Base-by-base conservation (phyloP, 2,329 filamentous ascomycete species). In the Sclerotinia nivalis region DNA sequence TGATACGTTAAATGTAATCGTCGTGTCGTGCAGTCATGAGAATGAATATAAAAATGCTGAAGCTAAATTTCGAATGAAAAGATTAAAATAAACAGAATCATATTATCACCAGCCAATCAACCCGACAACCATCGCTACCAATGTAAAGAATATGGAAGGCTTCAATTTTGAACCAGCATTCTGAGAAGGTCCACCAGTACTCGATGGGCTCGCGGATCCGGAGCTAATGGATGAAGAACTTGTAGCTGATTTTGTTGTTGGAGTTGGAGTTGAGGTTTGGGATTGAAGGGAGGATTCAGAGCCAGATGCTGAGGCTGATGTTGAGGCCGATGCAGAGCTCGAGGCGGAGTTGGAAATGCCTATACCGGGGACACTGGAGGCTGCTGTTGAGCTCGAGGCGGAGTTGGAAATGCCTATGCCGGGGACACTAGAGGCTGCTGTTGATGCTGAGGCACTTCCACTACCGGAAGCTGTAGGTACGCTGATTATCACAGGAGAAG, bases 191-290 rank as follows among this genome's bases (percentile, higher is more conserved):
- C n/a, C 54, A 28, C n/a, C 54, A 22, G 65, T 60, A 2, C 28
- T 13, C 18, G 43, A 61, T n/a, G 37, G 6, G 20, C 54, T 61
- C 4, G 54, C 28, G 50, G 65, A 50, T 25, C 54, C 54, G 15
- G 54, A 68, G 25, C 18, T 37, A 0, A 22, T 61, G 10, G 43
- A 61, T 45, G 54, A 50, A 10, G 31, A 49, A 8, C 31, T 65
- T 8, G 31, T 40, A 52, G 37, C 22, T 13, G 65, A 28, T 22
- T 40, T 28, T 0, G 65, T 68, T 37, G 54, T 68, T 22, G 54
- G 54, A n/a, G 66, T 68, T 18, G 31, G 43, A 6, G 12, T 40
- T 12, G 45, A 28, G n/a, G 55, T 68, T 66, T 25, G 50, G 7
- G 25, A 34, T 50, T 50, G 25, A 31, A 34, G 7, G 15, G 61